phyloP scores from a whole-genome alignment of 129 eudicot species.

The Artemisia argyi region DNA sequence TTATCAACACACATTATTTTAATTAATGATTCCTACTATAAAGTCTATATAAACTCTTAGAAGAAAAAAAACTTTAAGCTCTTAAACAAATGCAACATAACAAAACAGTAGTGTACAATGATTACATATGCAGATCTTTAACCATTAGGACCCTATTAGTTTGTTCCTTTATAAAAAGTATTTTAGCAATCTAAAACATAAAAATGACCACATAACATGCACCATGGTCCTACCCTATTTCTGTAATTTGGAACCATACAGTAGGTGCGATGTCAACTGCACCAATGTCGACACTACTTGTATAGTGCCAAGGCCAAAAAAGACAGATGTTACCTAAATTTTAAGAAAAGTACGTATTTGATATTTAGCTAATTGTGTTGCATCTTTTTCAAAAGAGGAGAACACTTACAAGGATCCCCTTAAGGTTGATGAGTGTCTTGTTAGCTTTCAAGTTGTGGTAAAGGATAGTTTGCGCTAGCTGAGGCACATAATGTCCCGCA shows the following conservation, averaged over 20 bases:
- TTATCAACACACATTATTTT: background rate
- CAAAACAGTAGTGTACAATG: background rate
- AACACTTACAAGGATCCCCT: constrained; percentile 74
- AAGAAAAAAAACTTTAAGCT: too few relatives aligned
- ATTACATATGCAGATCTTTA: constrained; percentile 7
- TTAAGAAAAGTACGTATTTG: background rate
- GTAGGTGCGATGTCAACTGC: constrained; percentile 11
- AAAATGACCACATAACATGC: constrained; percentile 37
- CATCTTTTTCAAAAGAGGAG: background rate
- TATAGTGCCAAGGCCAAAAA: constrained; percentile 8
- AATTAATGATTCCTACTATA: background rate
- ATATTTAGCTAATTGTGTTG: background rate
- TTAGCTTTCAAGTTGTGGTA: constrained; percentile 52
- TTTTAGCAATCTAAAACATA: constrained; percentile 16
- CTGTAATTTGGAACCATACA: constrained; percentile 23
- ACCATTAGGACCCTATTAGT: constrained; percentile 21
- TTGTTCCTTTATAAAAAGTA: constrained; percentile 5
- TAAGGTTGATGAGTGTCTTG: constrained; percentile 64
- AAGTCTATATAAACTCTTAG: too few relatives aligned
- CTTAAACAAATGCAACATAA: background rate
- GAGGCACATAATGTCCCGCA: constrained; percentile 89
- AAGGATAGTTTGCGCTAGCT: constrained; percentile 77
- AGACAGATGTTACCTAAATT: background rate
- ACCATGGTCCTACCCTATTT: constrained; percentile 30
- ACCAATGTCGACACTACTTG: constrained; percentile 3